Evolutionary conservation across 2,329 filamentous ascomycete species (phyloP).

Genomic region (Monilinia fructigena): DNA sequence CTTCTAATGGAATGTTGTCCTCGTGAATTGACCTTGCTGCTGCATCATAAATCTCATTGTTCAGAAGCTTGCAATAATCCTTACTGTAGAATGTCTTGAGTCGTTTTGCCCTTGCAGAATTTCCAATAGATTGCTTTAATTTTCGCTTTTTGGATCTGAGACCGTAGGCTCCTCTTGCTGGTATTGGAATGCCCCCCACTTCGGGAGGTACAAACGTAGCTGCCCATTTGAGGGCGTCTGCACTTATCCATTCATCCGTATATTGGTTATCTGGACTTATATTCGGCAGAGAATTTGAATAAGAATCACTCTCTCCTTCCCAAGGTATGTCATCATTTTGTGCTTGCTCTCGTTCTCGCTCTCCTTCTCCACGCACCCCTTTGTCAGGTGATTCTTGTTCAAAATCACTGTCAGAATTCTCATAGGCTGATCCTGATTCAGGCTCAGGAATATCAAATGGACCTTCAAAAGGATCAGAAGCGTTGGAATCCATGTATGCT

Average conservation of each 20-base stretch:
- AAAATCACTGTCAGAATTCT: slow-evolving; percentile 30
- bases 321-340: not conserved
- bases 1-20: slow-evolving; percentile 38
- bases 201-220: slow-evolving; percentile 33
- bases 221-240: slow-evolving; percentile 34
- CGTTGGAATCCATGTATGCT: slow-evolving; percentile 29
- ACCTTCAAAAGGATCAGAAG: slow-evolving; percentile 22
- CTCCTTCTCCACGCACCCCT: not conserved
- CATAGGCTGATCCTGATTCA: slow-evolving; percentile 37
- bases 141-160: slow-evolving; percentile 31
- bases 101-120: slow-evolving; percentile 34
- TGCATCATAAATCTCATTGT: slow-evolving; percentile 58
- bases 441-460: slow-evolving; percentile 25
- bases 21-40: slow-evolving; percentile 38
- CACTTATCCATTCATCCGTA: slow-evolving; percentile 25
- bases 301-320: slow-evolving; percentile 15
- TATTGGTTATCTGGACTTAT: slow-evolving; percentile 11
- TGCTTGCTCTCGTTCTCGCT: not conserved
- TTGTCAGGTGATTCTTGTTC: slow-evolving; percentile 25
- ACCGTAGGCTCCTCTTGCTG: slow-evolving; percentile 22
- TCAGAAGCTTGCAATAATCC: slow-evolving; percentile 52
- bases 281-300: slow-evolving; percentile 3
- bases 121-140: slow-evolving; percentile 15
- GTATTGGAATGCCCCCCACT: slow-evolving; percentile 32
- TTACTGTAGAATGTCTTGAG: slow-evolving; percentile 48